Conservation (phyloP, 495 filamentous ascomycete genomes). For the Penicillium parvum region DNA sequence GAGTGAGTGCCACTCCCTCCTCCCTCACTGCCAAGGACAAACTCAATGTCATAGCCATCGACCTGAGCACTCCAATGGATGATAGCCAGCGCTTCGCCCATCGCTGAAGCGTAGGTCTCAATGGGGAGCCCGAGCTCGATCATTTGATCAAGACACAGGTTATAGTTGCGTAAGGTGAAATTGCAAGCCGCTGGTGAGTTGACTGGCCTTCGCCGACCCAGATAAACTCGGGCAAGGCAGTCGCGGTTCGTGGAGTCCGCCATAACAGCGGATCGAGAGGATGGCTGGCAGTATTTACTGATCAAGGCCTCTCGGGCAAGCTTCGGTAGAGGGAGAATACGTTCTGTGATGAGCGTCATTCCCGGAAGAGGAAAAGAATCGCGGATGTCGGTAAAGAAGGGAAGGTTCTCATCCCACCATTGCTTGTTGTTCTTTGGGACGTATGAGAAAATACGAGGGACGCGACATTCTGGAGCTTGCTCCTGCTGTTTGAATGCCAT, state of each 20-base stretch:
- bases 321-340: conserved; percentile 35
- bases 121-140: conserved; percentile 22
- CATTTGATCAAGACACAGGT: conserved; percentile 40
- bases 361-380: conserved; percentile 13
- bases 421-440: conserved; percentile 9
- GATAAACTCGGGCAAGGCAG: conserved; percentile 39
- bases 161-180: conserved; percentile 41
- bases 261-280: conserved; percentile 13
- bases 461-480: not conserved
- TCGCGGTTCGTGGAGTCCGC: conserved; percentile 29
- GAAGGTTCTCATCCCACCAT: conserved; percentile 23
- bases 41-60: conserved; percentile 43
- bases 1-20: not conserved
- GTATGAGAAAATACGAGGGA: conserved; percentile 7
- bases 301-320: conserved; percentile 24
- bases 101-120: conserved; percentile 20
- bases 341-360: conserved; percentile 25
- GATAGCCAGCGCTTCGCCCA: conserved; percentile 38
- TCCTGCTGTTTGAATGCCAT: conserved; percentile 1
- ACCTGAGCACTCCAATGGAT: conserved; percentile 35
- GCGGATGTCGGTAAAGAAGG: conserved; percentile 12
- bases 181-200: conserved; percentile 7
- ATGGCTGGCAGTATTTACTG: conserved; percentile 23
- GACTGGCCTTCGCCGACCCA: conserved; percentile 26
- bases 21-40: conserved; percentile 34